These are phyloP conservation scores for Verticillium nonalfalfae DNA, from an alignment of 2,329 filamentous ascomycete genomes.

Conservation along the genomic window DNA sequence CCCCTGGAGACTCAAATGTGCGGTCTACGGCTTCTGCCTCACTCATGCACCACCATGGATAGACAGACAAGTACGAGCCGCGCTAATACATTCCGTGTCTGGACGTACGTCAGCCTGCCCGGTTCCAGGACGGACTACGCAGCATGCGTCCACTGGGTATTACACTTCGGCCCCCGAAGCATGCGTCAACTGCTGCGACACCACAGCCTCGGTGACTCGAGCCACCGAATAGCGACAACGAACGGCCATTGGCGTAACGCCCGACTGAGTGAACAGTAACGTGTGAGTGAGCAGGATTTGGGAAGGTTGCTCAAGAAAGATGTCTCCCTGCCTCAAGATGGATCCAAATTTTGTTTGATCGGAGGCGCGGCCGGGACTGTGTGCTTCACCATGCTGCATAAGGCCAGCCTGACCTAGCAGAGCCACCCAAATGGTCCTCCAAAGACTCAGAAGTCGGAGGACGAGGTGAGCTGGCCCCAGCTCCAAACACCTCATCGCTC, in stretches of 20 bases:
- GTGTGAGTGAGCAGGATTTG: background rate
- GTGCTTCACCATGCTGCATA: background rate
- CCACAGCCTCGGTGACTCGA: background rate
- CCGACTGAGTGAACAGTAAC: background rate
- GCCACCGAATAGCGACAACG: background rate
- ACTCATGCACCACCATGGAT: background rate
- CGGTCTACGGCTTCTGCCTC: background rate
- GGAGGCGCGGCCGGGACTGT: background rate
- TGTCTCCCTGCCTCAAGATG: background rate
- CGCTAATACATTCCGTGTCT: background rate
- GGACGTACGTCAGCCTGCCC: background rate
- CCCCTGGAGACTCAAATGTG: background rate
- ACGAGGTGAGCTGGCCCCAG: background rate
- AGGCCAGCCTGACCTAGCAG: background rate
- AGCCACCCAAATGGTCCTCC: background rate
- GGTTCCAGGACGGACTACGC: background rate
- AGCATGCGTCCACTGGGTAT: background rate
- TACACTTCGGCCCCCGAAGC: background rate
- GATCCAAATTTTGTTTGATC: background rate
- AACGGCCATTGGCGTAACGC: background rate
- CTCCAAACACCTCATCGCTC: background rate
- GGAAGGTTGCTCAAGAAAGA: background rate
- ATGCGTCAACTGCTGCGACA: background rate
- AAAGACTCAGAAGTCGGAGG: background rate
- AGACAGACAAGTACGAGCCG: background rate